These are phyloP conservation scores for Linnemannia elongata DNA, from an alignment of 192 early-diverging fungal genomes.

Conservation along the genomic window DNA sequence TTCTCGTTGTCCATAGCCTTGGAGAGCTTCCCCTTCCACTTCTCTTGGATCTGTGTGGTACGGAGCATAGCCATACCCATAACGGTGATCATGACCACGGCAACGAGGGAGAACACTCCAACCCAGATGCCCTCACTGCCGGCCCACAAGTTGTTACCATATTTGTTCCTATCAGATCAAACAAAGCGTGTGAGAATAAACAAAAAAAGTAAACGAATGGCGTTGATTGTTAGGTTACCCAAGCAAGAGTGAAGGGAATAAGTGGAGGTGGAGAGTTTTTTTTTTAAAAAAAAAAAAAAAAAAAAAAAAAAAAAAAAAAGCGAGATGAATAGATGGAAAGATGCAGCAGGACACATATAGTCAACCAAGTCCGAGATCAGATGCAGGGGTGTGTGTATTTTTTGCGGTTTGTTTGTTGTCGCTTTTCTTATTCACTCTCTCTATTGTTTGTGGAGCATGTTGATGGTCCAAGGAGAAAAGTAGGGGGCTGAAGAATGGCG, in stretches of 20 bases:
- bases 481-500: background rate
- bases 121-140: constrained; percentile 74
- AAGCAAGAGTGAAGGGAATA: background rate
- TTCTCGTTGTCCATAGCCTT: constrained; percentile 63
- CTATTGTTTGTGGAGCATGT: background rate
- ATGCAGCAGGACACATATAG: background rate
- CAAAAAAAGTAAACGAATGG: background rate
- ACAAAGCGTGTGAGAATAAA: background rate
- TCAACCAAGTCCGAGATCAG: background rate
- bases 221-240: background rate
- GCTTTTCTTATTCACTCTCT: background rate
- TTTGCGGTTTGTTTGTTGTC: background rate
- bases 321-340: background rate
- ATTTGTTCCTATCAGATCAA: constrained; percentile 46
- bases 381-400: background rate
- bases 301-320: background rate
- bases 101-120: constrained; percentile 78
- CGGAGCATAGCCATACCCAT: constrained; percentile 90
- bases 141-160: constrained; percentile 27
- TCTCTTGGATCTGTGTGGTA: constrained; percentile 77
- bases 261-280: background rate
- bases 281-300: too few relatives aligned
- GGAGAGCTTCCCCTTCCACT: constrained; percentile 78
- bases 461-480: background rate
- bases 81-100: constrained; percentile 79